These are phyloP conservation scores for Arctium lappa DNA, from an alignment of 129 eudicot genomes.

Conservation along the genomic window DNA sequence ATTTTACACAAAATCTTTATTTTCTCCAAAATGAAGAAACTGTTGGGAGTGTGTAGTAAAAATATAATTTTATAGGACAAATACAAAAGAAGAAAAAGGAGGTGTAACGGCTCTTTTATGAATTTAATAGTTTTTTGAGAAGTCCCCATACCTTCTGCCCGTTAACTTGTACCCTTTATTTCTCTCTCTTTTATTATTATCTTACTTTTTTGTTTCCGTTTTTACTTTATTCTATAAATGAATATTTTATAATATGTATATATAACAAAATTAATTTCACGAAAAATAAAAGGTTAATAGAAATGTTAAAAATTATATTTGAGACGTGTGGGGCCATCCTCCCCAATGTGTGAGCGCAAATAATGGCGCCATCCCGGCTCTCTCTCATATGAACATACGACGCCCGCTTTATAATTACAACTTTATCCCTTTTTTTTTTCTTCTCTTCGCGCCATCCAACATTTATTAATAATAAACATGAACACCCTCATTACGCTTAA, in stretches of 20 bases:
- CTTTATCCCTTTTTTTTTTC: not conserved
- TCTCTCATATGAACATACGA: not conserved
- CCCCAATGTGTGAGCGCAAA: constrained; percentile 9
- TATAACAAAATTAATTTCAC: not conserved
- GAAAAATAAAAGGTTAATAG: not conserved
- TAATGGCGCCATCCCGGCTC: constrained; percentile 27
- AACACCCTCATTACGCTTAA: no score
- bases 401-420: not conserved
- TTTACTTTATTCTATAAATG: not conserved
- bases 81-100: not conserved
- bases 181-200: not conserved
- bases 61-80: no score
- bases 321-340: not conserved
- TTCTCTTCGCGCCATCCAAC: not conserved
- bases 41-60: no score
- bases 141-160: not conserved
- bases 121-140: not conserved
- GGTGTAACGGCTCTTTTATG: not conserved
- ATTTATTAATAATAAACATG: not conserved
- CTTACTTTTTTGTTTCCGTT: not conserved
- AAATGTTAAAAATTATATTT: not conserved
- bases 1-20: no score
- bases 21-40: no score
- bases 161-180: not conserved
- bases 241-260: not conserved